phyloP scores from a whole-genome alignment of 106 monocot genomes.

The Vanilla planifolia region DNA sequence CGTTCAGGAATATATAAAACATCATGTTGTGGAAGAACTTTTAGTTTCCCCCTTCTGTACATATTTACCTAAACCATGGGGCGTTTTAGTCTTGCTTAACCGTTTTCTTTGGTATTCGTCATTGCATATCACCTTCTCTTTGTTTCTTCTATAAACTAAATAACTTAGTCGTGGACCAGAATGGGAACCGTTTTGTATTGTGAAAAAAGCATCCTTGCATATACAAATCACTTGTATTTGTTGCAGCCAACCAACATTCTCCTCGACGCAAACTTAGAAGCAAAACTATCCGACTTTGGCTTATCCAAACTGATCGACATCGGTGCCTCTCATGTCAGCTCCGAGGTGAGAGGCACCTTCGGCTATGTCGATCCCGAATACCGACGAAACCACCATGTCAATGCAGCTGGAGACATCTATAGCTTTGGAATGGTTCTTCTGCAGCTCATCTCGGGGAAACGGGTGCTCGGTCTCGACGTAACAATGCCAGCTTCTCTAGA shows the following conservation, averaged over 20 bases:
- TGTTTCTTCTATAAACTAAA: too few relatives aligned
- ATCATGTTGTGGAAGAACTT: too few relatives aligned
- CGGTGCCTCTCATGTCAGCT: slow-evolving; percentile 43
- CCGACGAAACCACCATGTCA: slow-evolving; percentile 32
- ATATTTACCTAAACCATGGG: too few relatives aligned
- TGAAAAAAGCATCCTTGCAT: too few relatives aligned
- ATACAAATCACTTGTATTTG: too few relatives aligned
- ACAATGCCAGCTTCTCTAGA: slow-evolving; percentile 26
- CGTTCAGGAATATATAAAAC: too few relatives aligned
- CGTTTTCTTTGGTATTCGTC: too few relatives aligned
- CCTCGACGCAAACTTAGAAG: slow-evolving; percentile 38
- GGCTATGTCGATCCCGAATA: slow-evolving; percentile 57
- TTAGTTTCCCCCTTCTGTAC: too few relatives aligned
- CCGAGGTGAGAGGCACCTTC: slow-evolving; percentile 48
- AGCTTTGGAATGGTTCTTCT: slow-evolving; percentile 51
- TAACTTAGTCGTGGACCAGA: too few relatives aligned
- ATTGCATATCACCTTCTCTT: too few relatives aligned
- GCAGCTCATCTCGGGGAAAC: slow-evolving; percentile 41
- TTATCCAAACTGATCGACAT: slow-evolving; percentile 38
- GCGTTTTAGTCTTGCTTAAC: too few relatives aligned
- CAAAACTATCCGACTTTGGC: slow-evolving; percentile 51
- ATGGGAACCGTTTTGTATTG: too few relatives aligned
- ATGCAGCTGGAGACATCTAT: slow-evolving; percentile 49
- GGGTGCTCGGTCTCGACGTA: slow-evolving; percentile 33
- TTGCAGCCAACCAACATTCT: slow-evolving; percentile 42